Evolutionary conservation across 2,329 filamentous ascomycete genomes (phyloP), one percentile per base, ranked within the genome.

Genomic region (Hypoxylon sp.): DNA sequence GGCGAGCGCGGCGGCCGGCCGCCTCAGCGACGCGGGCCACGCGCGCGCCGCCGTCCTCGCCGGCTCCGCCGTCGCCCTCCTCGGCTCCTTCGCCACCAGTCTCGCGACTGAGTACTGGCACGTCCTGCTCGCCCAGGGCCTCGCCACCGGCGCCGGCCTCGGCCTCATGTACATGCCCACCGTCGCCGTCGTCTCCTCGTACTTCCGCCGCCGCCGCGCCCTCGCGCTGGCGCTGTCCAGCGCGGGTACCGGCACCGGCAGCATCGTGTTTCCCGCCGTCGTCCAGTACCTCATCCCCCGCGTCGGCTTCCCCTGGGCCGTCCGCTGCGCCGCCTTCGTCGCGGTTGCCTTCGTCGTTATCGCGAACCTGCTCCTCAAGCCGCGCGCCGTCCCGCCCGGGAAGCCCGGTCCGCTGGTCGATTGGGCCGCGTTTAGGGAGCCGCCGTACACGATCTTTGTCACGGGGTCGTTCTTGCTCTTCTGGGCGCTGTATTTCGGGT

Each of bases 301-400:
- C 23, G 73, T 89, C 13, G 88, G 88, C 0, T 90, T 89, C 66
- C 77, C 79, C 1, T 89, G 87, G 86, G 86, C 88, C 0, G 80
- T 88, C 23, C 78, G 87, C 1, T 80, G 82, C 2, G 75, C 86
- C 21, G 86, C 81, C 0, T 84, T 90, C 56, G 78, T 89, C 41
- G 83, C 83, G 24, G 64, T 89, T 6, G 78, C 74, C 7, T 77
- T 75, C 9, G 67, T 78, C 4, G 65, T 78, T 10, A 65, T 75
- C 2, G 67, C 79, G 42, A 63, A 78, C 4, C 71, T 80, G 52
- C 60, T 77, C 15, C 70, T 84, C 51, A 79, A 75, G 48, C 79
- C 81, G 37, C 73, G 78, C 21, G 68, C 80, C 7, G 75, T 75
- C 13, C 78, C 79, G 15, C 73, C 78, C 18, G 73, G 78, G 20